Evolutionary conservation across 2,329 filamentous ascomycete species (phyloP).

Genomic region (Phaeoacremonium minimum): DNA sequence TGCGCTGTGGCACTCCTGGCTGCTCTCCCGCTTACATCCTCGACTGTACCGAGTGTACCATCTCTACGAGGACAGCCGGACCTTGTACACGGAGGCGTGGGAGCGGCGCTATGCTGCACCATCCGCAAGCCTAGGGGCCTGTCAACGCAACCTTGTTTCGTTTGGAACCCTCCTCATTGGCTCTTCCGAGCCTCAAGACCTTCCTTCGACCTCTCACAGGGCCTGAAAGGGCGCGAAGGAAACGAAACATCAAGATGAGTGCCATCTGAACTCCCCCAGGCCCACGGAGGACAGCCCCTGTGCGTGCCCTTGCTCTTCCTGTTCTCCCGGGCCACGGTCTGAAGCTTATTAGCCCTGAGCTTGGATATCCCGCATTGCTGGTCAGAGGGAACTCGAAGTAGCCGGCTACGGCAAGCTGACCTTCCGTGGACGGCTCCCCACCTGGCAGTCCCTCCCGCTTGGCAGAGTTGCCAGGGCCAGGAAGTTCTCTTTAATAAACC

Average conservation of each 20-base stretch:
- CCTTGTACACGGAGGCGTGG: too few species aligned
- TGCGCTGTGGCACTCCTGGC: too few species aligned
- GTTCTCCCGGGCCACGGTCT: neutral
- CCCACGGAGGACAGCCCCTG: neutral
- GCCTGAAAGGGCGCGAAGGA: neutral
- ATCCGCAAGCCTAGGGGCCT: too few species aligned
- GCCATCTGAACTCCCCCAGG: constrained; percentile 6
- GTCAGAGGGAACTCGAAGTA: constrained; percentile 2
- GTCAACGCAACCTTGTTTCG: constrained; percentile 3
- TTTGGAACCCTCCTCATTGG: constrained; percentile 3
- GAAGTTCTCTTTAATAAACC: constrained; percentile 14
- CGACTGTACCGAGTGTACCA: too few species aligned
- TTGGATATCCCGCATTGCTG: neutral
- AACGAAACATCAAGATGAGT: constrained; percentile 3
- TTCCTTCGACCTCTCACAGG: neutral
- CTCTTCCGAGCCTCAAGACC: neutral
- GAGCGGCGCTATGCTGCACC: too few species aligned
- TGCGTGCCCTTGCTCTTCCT: neutral
- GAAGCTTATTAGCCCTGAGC: neutral
- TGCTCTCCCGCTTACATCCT: too few species aligned
- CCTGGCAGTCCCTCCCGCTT: constrained; percentile 7
- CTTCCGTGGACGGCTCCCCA: constrained; percentile 5
- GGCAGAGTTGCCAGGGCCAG: constrained; percentile 8
- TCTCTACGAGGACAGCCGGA: too few species aligned
- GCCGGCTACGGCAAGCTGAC: constrained; percentile 7